Base-by-base conservation (phyloP, 352 stramenopile genomes). In the Peronospora belbahrii region DNA sequence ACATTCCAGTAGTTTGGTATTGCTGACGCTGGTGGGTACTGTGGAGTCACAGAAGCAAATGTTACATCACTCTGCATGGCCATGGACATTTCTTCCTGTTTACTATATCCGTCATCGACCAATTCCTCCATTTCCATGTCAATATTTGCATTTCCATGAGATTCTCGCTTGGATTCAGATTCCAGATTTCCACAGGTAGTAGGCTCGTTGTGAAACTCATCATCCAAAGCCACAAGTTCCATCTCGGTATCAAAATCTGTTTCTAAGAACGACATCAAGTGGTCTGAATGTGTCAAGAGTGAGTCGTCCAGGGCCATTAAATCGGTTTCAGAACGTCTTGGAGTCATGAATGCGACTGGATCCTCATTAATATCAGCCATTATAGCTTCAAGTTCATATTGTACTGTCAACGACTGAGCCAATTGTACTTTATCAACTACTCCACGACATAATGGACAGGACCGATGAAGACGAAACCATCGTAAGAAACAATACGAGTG, bases 1-100 rank as follows among this genome's bases (percentile, higher is more conserved):
- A 91, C 77, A 56, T 89, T 88, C 80, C 80, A 91, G 48, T 91
- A 91, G 59, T 89, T 86, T 3, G 80, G 80, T 62, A 87, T 74
- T 6, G 80, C 78, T 15, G 80, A 87, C 24, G 75, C 65, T 14
- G 80, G 65, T 2, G 70, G 65, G 48, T 83, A 89, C 51, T 83
- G 73, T 59, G 59, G 64, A 3, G 59, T 22, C 2, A 53, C 36
- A 2, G 52, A 34, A 15, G 65, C 45, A 24, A 59, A 57, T 25
- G 48, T 56, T 9, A 18, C 27, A 15, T 39, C 42, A 34, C n/a
- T 20, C 6, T 17, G 25, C 15, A 44, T 37, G 18, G 34, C 11
- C 14, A 49, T 38, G 11, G 40, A 39, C 22, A 33, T 1, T 6
- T 2, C 13, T 15, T 59, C 19, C 11, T 65, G 37, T 20, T 62